These are phyloP conservation scores for Aspergillus fischeri DNA, from an alignment of 2,329 filamentous ascomycete genomes.

Conservation along the genomic window DNA sequence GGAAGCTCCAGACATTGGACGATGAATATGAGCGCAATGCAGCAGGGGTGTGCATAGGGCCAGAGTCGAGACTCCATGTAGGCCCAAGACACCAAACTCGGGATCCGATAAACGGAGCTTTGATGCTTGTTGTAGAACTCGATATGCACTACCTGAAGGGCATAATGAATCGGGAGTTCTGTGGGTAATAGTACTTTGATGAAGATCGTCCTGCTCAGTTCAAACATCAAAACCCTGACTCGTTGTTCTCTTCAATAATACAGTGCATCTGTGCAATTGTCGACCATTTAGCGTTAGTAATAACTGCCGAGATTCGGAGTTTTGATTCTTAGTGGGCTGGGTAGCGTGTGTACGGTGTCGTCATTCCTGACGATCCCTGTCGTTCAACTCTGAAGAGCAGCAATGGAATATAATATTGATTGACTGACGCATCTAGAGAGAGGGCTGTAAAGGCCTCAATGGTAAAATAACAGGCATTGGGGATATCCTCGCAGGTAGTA, in stretches of 20 bases:
- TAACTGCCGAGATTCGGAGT: constrained; percentile 16
- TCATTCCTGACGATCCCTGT: constrained; percentile 3
- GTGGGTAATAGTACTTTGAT: too few species aligned
- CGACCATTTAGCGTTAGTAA: neutral
- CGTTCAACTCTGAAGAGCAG: neutral
- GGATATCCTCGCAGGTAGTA: neutral
- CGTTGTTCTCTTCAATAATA: too few species aligned
- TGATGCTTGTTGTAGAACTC: neutral
- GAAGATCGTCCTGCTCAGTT: too few species aligned
- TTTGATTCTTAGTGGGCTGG: constrained; percentile 1
- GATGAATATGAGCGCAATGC: neutral
- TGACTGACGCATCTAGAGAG: neutral
- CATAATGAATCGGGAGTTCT: too few species aligned
- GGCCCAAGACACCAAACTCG: neutral
- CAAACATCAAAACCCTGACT: too few species aligned
- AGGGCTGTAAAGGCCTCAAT: neutral
- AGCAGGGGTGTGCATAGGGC: neutral
- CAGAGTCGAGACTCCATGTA: neutral
- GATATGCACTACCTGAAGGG: too few species aligned
- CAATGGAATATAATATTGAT: neutral
- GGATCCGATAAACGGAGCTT: neutral
- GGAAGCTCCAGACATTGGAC: too few species aligned
- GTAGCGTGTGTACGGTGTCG: constrained; percentile 7
- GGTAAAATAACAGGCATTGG: neutral
- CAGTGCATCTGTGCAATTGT: neutral